phyloP scores from a whole-genome alignment of 1,139 yeast species.

The Pichia terricola region DNA sequence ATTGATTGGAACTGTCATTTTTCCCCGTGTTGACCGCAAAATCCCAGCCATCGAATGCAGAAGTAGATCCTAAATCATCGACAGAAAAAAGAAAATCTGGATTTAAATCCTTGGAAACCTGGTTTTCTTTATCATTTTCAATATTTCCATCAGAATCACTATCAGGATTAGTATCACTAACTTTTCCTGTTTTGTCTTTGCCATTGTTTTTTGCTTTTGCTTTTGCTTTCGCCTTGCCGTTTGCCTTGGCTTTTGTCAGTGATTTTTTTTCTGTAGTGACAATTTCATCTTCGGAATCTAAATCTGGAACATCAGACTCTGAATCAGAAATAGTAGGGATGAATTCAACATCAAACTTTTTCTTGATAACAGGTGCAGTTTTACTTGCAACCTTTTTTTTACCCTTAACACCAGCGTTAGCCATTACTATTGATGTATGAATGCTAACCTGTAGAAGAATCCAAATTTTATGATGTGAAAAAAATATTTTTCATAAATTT shows the following conservation, averaged over 20 bases:
- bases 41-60: slow-evolving; percentile 74
- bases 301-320: slow-evolving; percentile 50
- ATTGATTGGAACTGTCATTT: slow-evolving; percentile 23
- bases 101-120: slow-evolving; percentile 37
- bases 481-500: no score
- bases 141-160: not conserved
- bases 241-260: slow-evolving; percentile 1
- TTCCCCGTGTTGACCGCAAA: slow-evolving; percentile 34
- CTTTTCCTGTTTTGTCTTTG: no score
- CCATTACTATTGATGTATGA: no score
- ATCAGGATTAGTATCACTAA: no score
- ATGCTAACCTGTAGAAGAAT: no score
- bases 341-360: slow-evolving; percentile 27
- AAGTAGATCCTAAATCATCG: slow-evolving; percentile 48
- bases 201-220: not conserved
- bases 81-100: slow-evolving; percentile 63
- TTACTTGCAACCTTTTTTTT: no score
- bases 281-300: slow-evolving; percentile 32
- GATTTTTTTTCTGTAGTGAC: slow-evolving; percentile 8
- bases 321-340: slow-evolving; percentile 70
- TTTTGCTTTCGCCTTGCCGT: not conserved
- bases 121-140: slow-evolving; percentile 20
- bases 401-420: no score
- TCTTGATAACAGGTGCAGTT: no score
- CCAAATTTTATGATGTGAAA: no score